Percentiles rank a stretch among this genome's conserved stretches.
Evolutionary conservation across 805 yeast species (phyloP).

Genomic region (Metschnikowia amazonensis): DNA sequence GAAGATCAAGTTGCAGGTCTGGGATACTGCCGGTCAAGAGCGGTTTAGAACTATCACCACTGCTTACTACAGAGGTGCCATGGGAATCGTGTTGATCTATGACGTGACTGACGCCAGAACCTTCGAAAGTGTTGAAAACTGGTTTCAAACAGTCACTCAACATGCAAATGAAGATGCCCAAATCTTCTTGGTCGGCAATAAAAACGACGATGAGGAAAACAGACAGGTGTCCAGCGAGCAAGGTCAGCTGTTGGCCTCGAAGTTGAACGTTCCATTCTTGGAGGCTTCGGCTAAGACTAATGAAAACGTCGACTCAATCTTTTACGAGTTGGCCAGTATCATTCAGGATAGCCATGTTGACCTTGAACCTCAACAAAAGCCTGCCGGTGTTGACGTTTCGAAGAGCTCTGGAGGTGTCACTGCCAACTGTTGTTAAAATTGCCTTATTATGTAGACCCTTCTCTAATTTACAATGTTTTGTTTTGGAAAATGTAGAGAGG

Average conservation of each 20-base stretch:
- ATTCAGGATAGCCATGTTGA: constrained; percentile 74
- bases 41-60: constrained; percentile 91
- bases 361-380: constrained; percentile 28
- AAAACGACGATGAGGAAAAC: constrained; percentile 83
- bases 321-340: constrained; percentile 80
- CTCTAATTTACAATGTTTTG: not conserved
- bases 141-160: constrained; percentile 94
- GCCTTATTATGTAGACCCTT: not conserved
- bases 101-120: constrained; percentile 88
- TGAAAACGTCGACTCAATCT: constrained; percentile 86
- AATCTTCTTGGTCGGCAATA: constrained; percentile 90
- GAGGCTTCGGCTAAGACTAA: constrained; percentile 97
- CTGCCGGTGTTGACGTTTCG: constrained; percentile 39
- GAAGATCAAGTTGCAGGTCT: constrained; percentile 87
- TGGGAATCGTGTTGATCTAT: constrained; percentile 80
- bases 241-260: constrained; percentile 84
- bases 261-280: constrained; percentile 82
- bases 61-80: constrained; percentile 88
- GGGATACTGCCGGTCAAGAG: constrained; percentile 99
- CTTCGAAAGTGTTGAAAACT: constrained; percentile 85
- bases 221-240: constrained; percentile 87
- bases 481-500: not conserved
- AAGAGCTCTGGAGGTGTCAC: constrained; percentile 26
- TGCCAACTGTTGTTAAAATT: constrained; percentile 37
- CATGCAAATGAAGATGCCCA: constrained; percentile 97